These are phyloP conservation scores for Tetrahymena malaccensis DNA, from an alignment of 73 alveolate genomes.

Conservation along the genomic window DNA sequence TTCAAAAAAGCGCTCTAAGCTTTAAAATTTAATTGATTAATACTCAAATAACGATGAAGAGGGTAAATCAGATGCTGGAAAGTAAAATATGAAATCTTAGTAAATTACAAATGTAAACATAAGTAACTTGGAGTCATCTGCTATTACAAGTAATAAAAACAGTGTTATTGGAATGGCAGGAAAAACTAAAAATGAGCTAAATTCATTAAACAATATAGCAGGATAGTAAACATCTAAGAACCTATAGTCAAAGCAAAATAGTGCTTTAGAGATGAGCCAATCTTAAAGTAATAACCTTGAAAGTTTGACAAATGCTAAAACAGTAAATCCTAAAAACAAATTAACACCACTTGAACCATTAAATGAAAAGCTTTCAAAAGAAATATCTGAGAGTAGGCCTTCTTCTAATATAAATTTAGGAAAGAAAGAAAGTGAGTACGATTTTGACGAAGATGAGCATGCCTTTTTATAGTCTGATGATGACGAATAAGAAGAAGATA, in stretches of 20 bases:
- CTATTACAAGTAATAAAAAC: background rate
- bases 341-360: background rate
- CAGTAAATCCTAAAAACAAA: background rate
- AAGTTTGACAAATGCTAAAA: background rate
- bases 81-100: background rate
- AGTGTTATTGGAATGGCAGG: background rate
- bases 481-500: background rate
- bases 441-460: background rate
- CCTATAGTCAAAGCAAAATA: background rate
- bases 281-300: background rate
- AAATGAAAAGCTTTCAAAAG: background rate
- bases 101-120: background rate
- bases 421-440: background rate
- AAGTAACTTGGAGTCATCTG: background rate
- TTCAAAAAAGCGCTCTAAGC: background rate
- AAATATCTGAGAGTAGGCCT: background rate
- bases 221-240: background rate
- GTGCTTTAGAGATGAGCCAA: background rate
- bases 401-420: background rate
- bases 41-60: background rate
- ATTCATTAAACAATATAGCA: background rate
- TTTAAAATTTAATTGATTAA: background rate
- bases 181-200: background rate
- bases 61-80: background rate
- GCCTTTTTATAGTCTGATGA: background rate